phyloP scores from a whole-genome alignment of 768 basidiomycete genomes.

The Tylopilus sp. region DNA sequence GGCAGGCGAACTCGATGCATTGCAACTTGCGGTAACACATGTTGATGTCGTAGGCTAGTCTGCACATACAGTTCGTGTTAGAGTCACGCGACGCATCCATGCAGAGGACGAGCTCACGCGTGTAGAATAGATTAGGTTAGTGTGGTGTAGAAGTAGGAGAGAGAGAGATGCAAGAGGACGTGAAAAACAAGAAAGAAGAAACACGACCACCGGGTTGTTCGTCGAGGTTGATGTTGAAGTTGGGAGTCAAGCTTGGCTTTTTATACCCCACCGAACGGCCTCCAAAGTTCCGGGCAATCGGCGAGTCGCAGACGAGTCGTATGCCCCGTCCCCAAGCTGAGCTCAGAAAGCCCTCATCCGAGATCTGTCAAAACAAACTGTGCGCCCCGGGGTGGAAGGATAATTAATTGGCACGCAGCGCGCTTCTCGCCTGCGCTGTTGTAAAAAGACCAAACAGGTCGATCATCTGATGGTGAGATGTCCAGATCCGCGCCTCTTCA shows the following conservation, averaged over 20 bases:
- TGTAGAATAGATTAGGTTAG: slow-evolving; percentile 23
- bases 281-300: neutral
- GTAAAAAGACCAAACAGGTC: neutral
- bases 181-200: neutral
- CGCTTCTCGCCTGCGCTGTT: neutral
- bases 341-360: neutral
- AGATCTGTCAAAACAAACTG: neutral
- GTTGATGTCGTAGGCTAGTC: slow-evolving; percentile 5
- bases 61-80: slow-evolving; percentile 8
- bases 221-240: neutral
- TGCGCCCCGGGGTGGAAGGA: slow-evolving; percentile 1
- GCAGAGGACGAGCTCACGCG: slow-evolving; percentile 10
- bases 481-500: neutral
- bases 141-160: neutral
- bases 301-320: neutral
- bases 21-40: slow-evolving; percentile 47
- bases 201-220: neutral
- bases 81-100: neutral
- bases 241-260: neutral
- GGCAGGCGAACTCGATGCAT: slow-evolving; percentile 37
- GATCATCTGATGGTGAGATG: slow-evolving; percentile 5
- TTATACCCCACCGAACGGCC: neutral
- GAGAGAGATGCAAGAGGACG: neutral
- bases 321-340: neutral
- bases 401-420: neutral